A percentile compares a stretch with the other conserved stretches of the same genome.
These are phyloP conservation scores for Aegilops speltoides DNA, from an alignment of 176 grass and related monocot genomes.

Conservation along the genomic window DNA sequence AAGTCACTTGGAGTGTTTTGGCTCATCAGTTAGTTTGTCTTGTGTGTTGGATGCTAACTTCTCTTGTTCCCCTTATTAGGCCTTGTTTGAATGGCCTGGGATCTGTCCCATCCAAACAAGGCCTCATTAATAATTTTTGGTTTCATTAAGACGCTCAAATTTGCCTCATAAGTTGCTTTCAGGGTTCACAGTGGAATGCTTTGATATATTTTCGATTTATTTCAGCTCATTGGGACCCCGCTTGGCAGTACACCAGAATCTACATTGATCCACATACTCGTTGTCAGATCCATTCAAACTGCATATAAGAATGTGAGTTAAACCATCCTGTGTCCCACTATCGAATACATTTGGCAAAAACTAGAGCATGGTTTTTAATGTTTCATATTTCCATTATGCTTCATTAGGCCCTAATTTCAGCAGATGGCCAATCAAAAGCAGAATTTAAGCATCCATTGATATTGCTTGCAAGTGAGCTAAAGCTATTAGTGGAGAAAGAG, in stretches of 20 bases:
- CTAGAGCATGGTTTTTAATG: neutral
- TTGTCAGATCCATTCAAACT: slow-evolving; percentile 74
- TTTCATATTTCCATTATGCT: slow-evolving; percentile 15
- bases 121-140: neutral
- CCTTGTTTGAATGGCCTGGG: neutral
- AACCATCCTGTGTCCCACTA: slow-evolving; percentile 1
- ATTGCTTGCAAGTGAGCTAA: slow-evolving; percentile 66
- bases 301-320: slow-evolving; percentile 68
- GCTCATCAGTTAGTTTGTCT: neutral
- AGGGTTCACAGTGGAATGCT: neutral
- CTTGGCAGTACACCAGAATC: slow-evolving; percentile 39
- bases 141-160: neutral
- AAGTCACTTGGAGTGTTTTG: slow-evolving; percentile 3
- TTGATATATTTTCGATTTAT: slow-evolving; percentile 29
- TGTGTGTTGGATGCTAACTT: slow-evolving; percentile 22
- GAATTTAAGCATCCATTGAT: slow-evolving; percentile 58
- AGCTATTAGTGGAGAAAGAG: slow-evolving; percentile 73
- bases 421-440: slow-evolving; percentile 44
- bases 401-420: slow-evolving; percentile 49
- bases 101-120: neutral
- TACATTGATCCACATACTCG: slow-evolving; percentile 57
- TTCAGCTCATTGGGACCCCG: slow-evolving; percentile 52
- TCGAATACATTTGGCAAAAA: slow-evolving; percentile 8
- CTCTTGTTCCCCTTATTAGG: slow-evolving; percentile 6
- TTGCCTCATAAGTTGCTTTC: slow-evolving; percentile 8